phyloP scores from a whole-genome alignment of 2,329 filamentous ascomycete species.

The Phyllachora maydis region DNA sequence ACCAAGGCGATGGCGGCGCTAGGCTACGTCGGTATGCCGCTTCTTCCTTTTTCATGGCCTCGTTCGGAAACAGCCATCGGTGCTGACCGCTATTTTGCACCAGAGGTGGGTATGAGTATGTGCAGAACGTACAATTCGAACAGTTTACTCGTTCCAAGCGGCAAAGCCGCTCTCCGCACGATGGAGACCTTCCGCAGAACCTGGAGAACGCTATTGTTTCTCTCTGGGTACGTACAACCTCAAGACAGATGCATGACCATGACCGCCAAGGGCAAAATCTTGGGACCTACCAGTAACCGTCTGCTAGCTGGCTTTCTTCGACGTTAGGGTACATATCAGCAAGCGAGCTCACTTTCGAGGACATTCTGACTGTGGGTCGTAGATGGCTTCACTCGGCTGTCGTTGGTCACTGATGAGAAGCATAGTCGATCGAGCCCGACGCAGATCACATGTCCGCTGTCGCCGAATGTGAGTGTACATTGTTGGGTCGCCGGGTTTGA shows the following conservation, averaged over 20 bases:
- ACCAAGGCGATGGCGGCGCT: conserved; percentile 9
- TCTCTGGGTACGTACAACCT: conserved; percentile 7
- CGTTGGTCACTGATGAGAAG: background rate
- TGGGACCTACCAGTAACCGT: no score
- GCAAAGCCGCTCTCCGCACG: conserved; percentile 2
- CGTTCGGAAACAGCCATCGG: background rate
- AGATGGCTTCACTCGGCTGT: background rate
- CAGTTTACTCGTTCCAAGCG: conserved; percentile 1
- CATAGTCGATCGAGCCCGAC: background rate
- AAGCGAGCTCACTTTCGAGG: conserved; percentile 6
- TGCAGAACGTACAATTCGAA: conserved; percentile 7
- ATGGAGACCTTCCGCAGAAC: conserved; percentile 8
- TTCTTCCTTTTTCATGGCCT: background rate
- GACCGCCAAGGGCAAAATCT: no score
- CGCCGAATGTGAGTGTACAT: background rate
- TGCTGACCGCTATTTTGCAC: background rate
- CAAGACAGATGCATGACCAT: background rate
- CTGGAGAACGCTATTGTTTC: conserved; percentile 11
- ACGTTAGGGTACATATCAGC: conserved; percentile 11
- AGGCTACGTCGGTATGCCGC: conserved; percentile 9
- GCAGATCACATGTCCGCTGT: background rate
- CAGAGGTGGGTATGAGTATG: conserved; percentile 10
- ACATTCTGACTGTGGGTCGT: conserved; percentile 5
- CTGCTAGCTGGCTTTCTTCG: conserved; percentile 10
- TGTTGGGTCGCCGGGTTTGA: background rate